Evolutionary conservation across 192 early-diverging fungal genomes (phyloP).

Genomic region (Coemansia sp.): DNA sequence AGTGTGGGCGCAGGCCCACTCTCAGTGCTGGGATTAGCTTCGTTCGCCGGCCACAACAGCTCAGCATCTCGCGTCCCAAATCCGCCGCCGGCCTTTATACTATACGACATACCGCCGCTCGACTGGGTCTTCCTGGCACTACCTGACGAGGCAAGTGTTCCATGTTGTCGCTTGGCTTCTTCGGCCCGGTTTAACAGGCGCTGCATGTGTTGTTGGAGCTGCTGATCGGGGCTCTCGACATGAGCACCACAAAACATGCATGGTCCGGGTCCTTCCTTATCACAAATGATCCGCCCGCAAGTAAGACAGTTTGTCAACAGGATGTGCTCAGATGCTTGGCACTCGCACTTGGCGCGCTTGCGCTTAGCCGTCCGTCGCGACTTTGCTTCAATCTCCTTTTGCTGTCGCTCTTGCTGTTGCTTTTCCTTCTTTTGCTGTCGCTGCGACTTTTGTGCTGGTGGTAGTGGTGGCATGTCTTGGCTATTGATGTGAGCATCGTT

Average conservation of each 20-base stretch:
- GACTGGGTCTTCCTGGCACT: neutral
- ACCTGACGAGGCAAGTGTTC: neutral
- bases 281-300: slow-evolving; percentile 61
- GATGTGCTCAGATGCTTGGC: slow-evolving; percentile 53
- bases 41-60: slow-evolving; percentile 23
- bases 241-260: slow-evolving; percentile 57
- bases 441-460: slow-evolving; percentile 30
- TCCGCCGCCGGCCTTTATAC: slow-evolving; percentile 40
- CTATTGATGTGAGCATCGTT: neutral
- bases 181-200: slow-evolving; percentile 19
- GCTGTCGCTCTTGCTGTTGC: slow-evolving; percentile 18
- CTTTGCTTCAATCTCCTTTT: slow-evolving; percentile 28
- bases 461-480: neutral
- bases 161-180: slow-evolving; percentile 1
- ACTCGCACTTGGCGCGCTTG: slow-evolving; percentile 50
- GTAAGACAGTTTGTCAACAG: slow-evolving; percentile 59
- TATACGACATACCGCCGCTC: slow-evolving; percentile 24
- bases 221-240: slow-evolving; percentile 49
- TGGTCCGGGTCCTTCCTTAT: slow-evolving; percentile 55
- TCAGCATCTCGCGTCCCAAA: slow-evolving; percentile 5
- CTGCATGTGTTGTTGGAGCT: slow-evolving; percentile 53
- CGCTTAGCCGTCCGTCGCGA: slow-evolving; percentile 23
- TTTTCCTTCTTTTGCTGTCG: slow-evolving; percentile 43
- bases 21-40: neutral
- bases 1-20: neutral